Evolutionary conservation across 805 yeast genomes (phyloP).

Genomic region (Schizosaccharomyces cryophilus): DNA sequence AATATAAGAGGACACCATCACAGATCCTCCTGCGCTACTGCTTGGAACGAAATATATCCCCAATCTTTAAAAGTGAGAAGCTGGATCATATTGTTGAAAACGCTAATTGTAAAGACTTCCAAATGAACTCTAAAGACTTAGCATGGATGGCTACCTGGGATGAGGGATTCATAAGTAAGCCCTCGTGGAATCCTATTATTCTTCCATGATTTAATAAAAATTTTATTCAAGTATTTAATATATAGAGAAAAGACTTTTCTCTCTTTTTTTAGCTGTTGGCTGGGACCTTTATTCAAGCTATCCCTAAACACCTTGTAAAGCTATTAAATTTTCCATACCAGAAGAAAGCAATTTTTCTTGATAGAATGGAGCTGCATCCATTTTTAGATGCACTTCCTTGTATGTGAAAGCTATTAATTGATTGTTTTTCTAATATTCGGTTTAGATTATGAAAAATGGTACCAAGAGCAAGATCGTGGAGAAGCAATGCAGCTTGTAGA

Average conservation of each 20-base stretch:
- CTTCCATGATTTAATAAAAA: background rate
- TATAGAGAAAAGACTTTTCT: too few species aligned
- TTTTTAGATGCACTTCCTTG: background rate
- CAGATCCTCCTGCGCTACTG: conserved; percentile 22
- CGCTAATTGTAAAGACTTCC: background rate
- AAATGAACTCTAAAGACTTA: background rate
- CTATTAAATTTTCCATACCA: background rate
- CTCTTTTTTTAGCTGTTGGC: too few species aligned
- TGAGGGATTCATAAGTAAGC: background rate
- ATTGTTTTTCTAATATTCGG: background rate
- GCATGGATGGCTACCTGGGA: background rate
- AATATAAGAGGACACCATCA: conserved; percentile 20
- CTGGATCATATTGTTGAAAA: background rate
- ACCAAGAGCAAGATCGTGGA: background rate
- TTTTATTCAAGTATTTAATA: background rate
- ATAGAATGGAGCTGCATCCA: background rate
- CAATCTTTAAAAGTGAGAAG: background rate
- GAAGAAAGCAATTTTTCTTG: background rate
- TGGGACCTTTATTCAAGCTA: too few species aligned
- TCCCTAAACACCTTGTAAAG: too few species aligned
- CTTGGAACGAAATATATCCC: background rate
- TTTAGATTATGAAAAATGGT: background rate
- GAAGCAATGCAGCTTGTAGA: background rate
- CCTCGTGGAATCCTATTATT: background rate
- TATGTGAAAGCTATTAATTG: background rate